Conservation (phyloP, 1,284 basidiomycete genomes). For the Heterobasidion irregulare region DNA sequence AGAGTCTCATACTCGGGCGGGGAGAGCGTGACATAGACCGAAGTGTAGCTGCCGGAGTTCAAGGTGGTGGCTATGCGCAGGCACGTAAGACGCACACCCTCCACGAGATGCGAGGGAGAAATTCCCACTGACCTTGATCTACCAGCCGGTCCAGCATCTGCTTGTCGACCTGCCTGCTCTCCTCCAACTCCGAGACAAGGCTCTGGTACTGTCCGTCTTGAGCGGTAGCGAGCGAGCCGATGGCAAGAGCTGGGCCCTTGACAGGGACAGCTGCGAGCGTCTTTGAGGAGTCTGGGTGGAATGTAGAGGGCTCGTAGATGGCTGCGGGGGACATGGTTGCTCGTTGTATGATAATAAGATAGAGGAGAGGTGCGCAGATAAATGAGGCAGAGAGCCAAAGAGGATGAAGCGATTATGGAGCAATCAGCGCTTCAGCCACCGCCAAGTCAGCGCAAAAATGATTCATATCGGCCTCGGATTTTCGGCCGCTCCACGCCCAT, state of each 20-base stretch:
- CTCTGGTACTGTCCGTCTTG: conserved; percentile 69
- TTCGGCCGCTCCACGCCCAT: background rate
- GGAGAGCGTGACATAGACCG: conserved; percentile 57
- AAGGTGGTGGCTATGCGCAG: conserved; percentile 45
- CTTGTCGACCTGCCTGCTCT: conserved; percentile 48
- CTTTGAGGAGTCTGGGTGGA: conserved; percentile 11
- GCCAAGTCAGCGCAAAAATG: background rate
- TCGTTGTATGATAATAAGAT: background rate
- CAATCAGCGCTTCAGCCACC: background rate
- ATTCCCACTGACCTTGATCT: conserved; percentile 55
- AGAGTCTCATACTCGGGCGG: conserved; percentile 53
- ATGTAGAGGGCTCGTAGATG: conserved; percentile 25
- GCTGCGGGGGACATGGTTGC: conserved; percentile 53
- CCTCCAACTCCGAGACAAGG: conserved; percentile 50
- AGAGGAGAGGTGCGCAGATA: background rate
- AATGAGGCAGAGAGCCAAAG: background rate
- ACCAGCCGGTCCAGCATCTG: conserved; percentile 72
- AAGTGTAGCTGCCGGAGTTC: conserved; percentile 46
- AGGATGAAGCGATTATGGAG: background rate
- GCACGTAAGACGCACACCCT: conserved; percentile 1
- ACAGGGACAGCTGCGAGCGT: conserved; percentile 16
- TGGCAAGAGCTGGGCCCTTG: conserved; percentile 46
- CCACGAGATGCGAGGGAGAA: conserved; percentile 10
- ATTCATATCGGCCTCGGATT: background rate
- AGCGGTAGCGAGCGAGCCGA: conserved; percentile 69